Evolutionary conservation across 2,329 filamentous ascomycete species (phyloP), one percentile per base, ranked within the genome.

Genomic region (Hypomyces perniciosus): DNA sequence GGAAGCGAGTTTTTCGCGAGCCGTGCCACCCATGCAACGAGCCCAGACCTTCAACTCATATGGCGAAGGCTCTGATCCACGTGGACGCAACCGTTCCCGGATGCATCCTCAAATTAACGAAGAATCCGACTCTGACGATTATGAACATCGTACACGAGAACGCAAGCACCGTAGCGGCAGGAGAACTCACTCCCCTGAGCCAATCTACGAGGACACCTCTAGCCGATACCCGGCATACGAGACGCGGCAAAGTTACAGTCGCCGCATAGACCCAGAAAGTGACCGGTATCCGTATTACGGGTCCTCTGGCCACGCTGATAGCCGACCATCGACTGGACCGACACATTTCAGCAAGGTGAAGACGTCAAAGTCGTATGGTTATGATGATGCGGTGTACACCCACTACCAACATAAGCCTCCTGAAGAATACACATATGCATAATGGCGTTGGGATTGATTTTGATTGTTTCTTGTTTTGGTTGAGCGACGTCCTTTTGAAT

Each of bases 81-180:
- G 69, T 5, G 70, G 70, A 6, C 70, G 70, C 28, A 60, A 60
- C 30, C 69, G 70, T 12, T 69, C 68, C 8, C 66, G 65, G 41
- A 56, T 65, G 57, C 65, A 71, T 6, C 30, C 70, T 5, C 70
- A 73, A 52, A 59, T 64, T 10, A 57, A 61, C 8, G 65, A 65
- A 3, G 63, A 69, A 4, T 62, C 55, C 4, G 69, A 72, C 5
- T 63, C 61, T 0, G 68, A 70, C 9, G 69, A 70, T 1, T 62
- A 68, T 20, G 63, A 65, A 8, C 61, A 61, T 13, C 58, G 58
- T 4, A 52, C 56, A 7, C 60, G 59, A 9, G 61, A 67, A 20
- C 60, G 62, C 48, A 70, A 68, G 56, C 65, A 69, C 29, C 67
- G 68, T 48, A 61, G 59, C 52, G 65, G 61, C 56, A 66, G 64